A percentile compares a stretch with the other conserved stretches of the same genome.
phyloP scores from a whole-genome alignment of 768 basidiomycete genomes.

The Candolleomyces aberdarensis region DNA sequence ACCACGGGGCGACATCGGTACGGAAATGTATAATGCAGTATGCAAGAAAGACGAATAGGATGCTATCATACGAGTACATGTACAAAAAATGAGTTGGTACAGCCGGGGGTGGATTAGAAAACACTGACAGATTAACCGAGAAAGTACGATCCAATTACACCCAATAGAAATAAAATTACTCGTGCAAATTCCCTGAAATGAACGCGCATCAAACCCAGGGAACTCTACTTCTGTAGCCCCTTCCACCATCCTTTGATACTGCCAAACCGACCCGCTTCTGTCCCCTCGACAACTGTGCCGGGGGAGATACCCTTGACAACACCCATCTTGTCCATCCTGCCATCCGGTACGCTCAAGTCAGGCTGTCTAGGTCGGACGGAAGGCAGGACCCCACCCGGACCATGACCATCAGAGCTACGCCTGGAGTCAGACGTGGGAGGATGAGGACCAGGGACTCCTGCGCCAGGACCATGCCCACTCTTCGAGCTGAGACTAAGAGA shows the following conservation, averaged over 20 bases:
- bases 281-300: neutral
- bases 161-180: neutral
- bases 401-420: neutral
- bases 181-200: neutral
- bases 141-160: neutral
- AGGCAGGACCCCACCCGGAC: neutral
- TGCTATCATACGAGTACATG: too few relatives aligned
- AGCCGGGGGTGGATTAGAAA: too few relatives aligned
- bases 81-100: too few relatives aligned
- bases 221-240: neutral
- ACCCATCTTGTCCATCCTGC: conserved; percentile 11
- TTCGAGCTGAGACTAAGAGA: conserved; percentile 7
- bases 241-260: conserved; percentile 10
- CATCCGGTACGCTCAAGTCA: conserved; percentile 7
- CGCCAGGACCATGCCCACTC: conserved; percentile 3
- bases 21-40: too few relatives aligned
- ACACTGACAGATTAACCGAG: too few relatives aligned
- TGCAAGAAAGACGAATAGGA: too few relatives aligned
- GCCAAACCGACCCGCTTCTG: neutral
- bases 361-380: neutral
- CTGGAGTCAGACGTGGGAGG: neutral
- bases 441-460: neutral
- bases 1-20: too few relatives aligned
- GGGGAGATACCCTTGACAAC: conserved; percentile 2
- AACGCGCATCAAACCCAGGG: neutral